These are phyloP conservation scores for Nothophytophthora sp. DNA, from an alignment of 352 stramenopile species.

Conservation along the genomic window DNA sequence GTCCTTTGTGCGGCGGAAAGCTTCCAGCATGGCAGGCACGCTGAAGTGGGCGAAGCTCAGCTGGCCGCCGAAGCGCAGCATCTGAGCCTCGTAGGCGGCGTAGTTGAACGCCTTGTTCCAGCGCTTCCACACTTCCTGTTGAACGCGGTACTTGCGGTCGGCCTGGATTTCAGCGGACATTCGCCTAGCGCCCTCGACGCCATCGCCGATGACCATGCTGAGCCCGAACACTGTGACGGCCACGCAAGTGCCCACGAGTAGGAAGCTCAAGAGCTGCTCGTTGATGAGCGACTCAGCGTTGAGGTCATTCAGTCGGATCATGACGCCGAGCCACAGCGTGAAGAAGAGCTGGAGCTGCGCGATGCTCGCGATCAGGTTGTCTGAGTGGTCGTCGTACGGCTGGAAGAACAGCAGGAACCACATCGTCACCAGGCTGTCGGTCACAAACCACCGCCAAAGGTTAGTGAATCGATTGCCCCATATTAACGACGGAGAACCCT, in stretches of 20 bases:
- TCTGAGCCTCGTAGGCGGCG: constrained; percentile 52
- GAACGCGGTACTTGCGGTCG: constrained; percentile 41
- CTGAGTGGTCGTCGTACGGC: constrained; percentile 66
- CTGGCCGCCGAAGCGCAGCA: constrained; percentile 27
- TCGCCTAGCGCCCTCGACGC: constrained; percentile 42
- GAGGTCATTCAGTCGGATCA: constrained; percentile 69
- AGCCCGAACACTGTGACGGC: constrained; percentile 63
- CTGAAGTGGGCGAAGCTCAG: constrained; percentile 52
- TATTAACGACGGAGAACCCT: background rate
- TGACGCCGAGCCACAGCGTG: constrained; percentile 79
- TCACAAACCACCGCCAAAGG: too few relatives aligned
- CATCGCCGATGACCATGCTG: constrained; percentile 62
- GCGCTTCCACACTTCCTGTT: constrained; percentile 30
- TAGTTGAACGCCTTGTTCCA: constrained; percentile 65
- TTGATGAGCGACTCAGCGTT: constrained; percentile 71
- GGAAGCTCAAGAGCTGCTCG: constrained; percentile 51
- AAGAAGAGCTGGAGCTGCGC: constrained; percentile 81
- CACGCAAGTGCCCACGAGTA: constrained; percentile 67
- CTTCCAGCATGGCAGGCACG: constrained; percentile 53
- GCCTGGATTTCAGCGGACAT: constrained; percentile 40
- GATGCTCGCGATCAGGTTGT: constrained; percentile 75
- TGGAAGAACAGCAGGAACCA: constrained; percentile 82
- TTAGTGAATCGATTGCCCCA: too few relatives aligned
- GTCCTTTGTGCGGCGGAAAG: constrained; percentile 38
- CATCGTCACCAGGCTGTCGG: constrained; percentile 57